These are phyloP conservation scores for Pyrenophora teres DNA, from an alignment of 2,329 filamentous ascomycete genomes.

Conservation along the genomic window DNA sequence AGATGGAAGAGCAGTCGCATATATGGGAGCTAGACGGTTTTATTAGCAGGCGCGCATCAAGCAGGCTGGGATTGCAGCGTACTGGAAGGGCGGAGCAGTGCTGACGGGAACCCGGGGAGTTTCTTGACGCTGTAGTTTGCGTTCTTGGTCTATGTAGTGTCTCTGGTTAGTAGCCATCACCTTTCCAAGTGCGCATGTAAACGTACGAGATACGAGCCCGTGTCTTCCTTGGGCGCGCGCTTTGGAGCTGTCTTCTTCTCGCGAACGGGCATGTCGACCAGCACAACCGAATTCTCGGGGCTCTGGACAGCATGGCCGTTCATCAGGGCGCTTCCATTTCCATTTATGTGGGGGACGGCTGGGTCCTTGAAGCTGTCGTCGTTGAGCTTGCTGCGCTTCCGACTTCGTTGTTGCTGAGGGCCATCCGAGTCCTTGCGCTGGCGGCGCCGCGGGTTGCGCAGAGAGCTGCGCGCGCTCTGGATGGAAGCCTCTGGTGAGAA, in stretches of 20 bases:
- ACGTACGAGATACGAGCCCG: conserved; percentile 67
- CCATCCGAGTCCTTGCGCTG: conserved; percentile 54
- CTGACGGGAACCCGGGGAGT: conserved; percentile 79
- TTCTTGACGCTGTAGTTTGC: conserved; percentile 85
- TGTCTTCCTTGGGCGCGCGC: conserved; percentile 68
- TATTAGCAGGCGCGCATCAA: conserved; percentile 23
- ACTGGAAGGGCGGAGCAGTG: conserved; percentile 72
- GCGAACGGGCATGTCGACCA: conserved; percentile 48
- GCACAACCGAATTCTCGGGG: conserved; percentile 35
- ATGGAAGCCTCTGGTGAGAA: conserved; percentile 47
- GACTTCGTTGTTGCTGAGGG: conserved; percentile 46
- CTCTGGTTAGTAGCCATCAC: conserved; percentile 9
- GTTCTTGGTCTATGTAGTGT: conserved; percentile 69
- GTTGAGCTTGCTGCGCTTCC: conserved; percentile 55
- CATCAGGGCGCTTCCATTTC: conserved; percentile 38
- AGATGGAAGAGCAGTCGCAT: conserved; percentile 59
- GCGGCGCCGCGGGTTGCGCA: conserved; percentile 53
- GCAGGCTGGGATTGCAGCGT: conserved; percentile 44
- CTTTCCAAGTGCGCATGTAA: neutral
- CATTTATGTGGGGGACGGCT: conserved; percentile 34
- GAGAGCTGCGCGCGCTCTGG: conserved; percentile 45
- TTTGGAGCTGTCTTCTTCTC: conserved; percentile 51
- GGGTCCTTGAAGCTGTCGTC: conserved; percentile 47
- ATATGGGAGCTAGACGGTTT: conserved; percentile 37
- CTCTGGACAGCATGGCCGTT: conserved; percentile 41